Base-by-base conservation (phyloP, 1,139 yeast species). In the Debaryomyces sp. region DNA sequence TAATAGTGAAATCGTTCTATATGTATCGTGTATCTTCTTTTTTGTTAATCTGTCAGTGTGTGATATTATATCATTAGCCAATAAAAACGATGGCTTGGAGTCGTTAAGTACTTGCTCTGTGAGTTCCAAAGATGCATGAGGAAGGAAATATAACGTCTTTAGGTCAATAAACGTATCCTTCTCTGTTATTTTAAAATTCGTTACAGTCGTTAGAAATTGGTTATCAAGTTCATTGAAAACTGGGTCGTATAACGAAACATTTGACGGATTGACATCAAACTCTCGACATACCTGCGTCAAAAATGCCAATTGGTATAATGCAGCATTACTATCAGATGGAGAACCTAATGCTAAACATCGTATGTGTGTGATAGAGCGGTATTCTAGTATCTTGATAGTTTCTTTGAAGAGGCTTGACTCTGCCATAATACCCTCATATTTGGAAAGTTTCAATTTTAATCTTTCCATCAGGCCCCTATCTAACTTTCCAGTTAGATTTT, bases 261-360 rank as follows among this genome's bases (percentile, higher is more conserved):
- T 21, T 1, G 47, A 62, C 1, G 60, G n/a, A 1, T 48, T 30
- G 2, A 71, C 54, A 0, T 55, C 35, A 2, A 70, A 58, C 3
- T 59, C 48, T 0, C 61, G 61, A 0, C 64, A 60, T 1, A 87
- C 45, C 26, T 76, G 71, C 7, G 67, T 51, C 21, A 87, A 60
- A 47, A 81, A 66, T 1, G 90, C 90, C 13, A 86, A 62, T 62
- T 88, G 96, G 60, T 78, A 85, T 45, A 82, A 67, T 1, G 94
- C 88, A 22, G 81, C 79, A 21, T 63, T 68, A 47, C 82, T 81
- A 9, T 76, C 78, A 9, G 77, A 62, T 4, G 90, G 89, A 5
- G 85, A 78, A 0, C 96, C 96, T 13, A 88, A 67, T 0, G 95
- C 96, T 32, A 88, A 65, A 59, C 95, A 88, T 57, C 91, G 70